phyloP scores from a whole-genome alignment of 192 early-diverging fungal species.

The Backusella psychrophila region DNA sequence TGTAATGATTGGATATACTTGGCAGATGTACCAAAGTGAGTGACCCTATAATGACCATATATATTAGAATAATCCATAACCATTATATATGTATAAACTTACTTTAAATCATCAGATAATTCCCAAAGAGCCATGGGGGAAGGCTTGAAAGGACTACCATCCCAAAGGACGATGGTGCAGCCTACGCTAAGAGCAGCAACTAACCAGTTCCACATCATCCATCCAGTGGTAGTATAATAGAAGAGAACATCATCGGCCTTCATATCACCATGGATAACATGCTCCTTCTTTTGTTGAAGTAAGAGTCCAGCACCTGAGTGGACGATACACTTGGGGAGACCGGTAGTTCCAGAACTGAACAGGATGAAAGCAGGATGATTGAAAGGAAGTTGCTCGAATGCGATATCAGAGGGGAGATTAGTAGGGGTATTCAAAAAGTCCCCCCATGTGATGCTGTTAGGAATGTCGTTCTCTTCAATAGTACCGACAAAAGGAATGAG shows the following conservation, averaged over 20 bases:
- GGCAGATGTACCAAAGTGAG: slow-evolving; percentile 91
- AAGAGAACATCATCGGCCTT: slow-evolving; percentile 76
- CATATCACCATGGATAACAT: slow-evolving; percentile 83
- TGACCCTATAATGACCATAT: slow-evolving; percentile 52
- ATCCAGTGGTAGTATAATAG: slow-evolving; percentile 89
- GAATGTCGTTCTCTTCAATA: not conserved
- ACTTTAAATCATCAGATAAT: slow-evolving; percentile 66
- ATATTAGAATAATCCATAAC: not conserved
- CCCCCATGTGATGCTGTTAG: slow-evolving; percentile 17
- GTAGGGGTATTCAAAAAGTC: slow-evolving; percentile 53
- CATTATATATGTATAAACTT: not conserved
- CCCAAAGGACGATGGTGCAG: slow-evolving; percentile 80
- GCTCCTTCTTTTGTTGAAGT: slow-evolving; percentile 94
- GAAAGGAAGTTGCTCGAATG: slow-evolving; percentile 86
- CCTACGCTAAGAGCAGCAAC: slow-evolving; percentile 78
- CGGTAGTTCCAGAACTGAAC: slow-evolving; percentile 94
- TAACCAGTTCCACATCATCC: slow-evolving; percentile 99
- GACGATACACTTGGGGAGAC: slow-evolving; percentile 95
- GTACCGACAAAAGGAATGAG: slow-evolving; percentile 72
- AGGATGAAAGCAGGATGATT: slow-evolving; percentile 90
- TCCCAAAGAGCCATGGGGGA: slow-evolving; percentile 73
- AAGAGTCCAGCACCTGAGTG: slow-evolving; percentile 90
- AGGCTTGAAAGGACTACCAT: slow-evolving; percentile 94
- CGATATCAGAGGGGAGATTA: slow-evolving; percentile 43
- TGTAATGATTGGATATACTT: slow-evolving; percentile 93